Conservation (phyloP, 2,329 filamentous ascomycete species). For the Ophiocordyceps robertsii region DNA sequence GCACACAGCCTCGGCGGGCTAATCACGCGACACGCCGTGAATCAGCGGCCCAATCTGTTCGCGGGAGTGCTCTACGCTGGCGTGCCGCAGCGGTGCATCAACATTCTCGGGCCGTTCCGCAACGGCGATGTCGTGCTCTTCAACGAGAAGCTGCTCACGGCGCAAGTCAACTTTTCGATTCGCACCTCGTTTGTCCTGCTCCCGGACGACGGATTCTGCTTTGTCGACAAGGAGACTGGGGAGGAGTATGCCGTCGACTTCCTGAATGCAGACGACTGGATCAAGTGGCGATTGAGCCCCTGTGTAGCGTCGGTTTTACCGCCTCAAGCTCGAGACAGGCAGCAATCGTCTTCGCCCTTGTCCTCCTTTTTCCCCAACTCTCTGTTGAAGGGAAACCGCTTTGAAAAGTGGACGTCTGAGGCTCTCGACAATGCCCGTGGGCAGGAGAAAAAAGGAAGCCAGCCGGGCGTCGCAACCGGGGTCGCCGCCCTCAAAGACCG, state of each 20-base stretch:
- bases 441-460: background rate
- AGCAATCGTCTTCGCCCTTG: slow-evolving; percentile 27
- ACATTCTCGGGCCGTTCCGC: slow-evolving; percentile 77
- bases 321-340: slow-evolving; percentile 26
- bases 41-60: slow-evolving; percentile 73
- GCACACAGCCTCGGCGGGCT: slow-evolving; percentile 81
- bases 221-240: slow-evolving; percentile 68
- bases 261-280: slow-evolving; percentile 68
- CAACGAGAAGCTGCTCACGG: slow-evolving; percentile 79
- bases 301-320: slow-evolving; percentile 59
- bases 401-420: slow-evolving; percentile 16
- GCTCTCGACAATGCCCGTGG: slow-evolving; percentile 1
- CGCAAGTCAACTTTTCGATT: slow-evolving; percentile 86
- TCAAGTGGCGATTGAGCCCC: slow-evolving; percentile 63
- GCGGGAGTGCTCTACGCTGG: slow-evolving; percentile 78
- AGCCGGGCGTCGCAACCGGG: background rate
- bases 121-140: slow-evolving; percentile 88
- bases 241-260: slow-evolving; percentile 77
- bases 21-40: slow-evolving; percentile 79
- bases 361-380: slow-evolving; percentile 32
- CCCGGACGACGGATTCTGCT: slow-evolving; percentile 77
- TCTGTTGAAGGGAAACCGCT: slow-evolving; percentile 24
- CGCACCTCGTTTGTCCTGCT: slow-evolving; percentile 75
- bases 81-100: slow-evolving; percentile 73
- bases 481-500: slow-evolving; percentile 24